These are phyloP conservation scores for Diaporthe ampelina DNA, from an alignment of 2,329 filamentous ascomycete species.

Conservation along the genomic window DNA sequence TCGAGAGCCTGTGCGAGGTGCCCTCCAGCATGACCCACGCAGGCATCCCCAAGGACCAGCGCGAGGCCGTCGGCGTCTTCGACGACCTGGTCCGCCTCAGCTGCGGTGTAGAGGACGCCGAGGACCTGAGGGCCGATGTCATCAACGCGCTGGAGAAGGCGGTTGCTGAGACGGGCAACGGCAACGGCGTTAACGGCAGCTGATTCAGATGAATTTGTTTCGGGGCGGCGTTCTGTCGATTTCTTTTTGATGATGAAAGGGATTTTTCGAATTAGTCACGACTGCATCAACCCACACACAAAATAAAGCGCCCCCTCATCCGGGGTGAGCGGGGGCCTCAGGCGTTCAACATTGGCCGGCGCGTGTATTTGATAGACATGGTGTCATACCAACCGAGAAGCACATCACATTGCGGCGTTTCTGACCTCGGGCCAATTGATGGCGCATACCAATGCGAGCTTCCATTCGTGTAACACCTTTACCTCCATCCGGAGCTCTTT, in stretches of 20 bases:
- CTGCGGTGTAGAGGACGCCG: conserved; percentile 92
- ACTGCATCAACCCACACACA: conserved; percentile 12
- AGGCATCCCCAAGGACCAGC: conserved; percentile 90
- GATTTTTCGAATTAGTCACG: not conserved
- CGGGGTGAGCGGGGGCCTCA: not conserved
- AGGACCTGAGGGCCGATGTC: conserved; percentile 86
- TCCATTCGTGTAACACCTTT: not conserved
- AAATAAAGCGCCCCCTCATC: not conserved
- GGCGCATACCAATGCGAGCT: not conserved
- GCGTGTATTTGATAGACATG: conserved; percentile 31
- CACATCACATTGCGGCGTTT: conserved; percentile 21
- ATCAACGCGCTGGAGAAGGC: conserved; percentile 84
- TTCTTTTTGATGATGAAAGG: not conserved
- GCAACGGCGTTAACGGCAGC: conserved; percentile 33
- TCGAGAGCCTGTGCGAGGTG: conserved; percentile 92
- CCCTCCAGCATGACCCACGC: conserved; percentile 98
- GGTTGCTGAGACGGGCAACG: conserved; percentile 56
- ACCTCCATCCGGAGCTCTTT: not conserved
- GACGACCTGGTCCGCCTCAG: conserved; percentile 95
- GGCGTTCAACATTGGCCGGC: conserved; percentile 27
- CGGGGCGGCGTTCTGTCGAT: not conserved
- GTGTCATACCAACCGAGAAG: conserved; percentile 23
- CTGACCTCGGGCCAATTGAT: conserved; percentile 10
- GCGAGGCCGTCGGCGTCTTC: conserved; percentile 93
- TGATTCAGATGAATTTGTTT: not conserved